A percentile compares a stretch with the other conserved stretches of the same genome.
phyloP scores from a whole-genome alignment of 257 asterid genomes.

The Plantago major region DNA sequence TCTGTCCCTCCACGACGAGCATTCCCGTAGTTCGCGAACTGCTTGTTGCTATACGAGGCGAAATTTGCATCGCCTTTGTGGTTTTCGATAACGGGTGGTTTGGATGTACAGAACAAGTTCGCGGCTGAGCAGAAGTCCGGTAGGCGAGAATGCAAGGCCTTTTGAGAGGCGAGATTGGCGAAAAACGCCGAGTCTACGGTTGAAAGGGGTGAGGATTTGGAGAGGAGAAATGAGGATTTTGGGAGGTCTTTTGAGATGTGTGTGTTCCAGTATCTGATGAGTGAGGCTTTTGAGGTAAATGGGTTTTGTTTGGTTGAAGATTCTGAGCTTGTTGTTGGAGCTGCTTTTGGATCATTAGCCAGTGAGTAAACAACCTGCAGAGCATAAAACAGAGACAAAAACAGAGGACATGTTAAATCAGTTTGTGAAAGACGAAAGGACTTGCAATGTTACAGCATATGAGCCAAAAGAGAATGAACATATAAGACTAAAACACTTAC shows the following conservation, averaged over 20 bases:
- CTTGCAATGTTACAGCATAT: background rate
- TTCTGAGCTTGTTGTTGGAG: background rate
- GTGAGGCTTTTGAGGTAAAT: constrained; percentile 56
- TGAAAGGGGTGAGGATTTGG: constrained; percentile 81
- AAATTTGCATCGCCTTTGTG: constrained; percentile 47
- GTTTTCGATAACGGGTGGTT: constrained; percentile 14
- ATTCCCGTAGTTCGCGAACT: constrained; percentile 52
- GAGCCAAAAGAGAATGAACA: constrained; percentile 21
- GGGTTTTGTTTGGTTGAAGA: constrained; percentile 45
- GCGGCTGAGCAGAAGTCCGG: constrained; percentile 72
- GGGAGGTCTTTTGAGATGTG: constrained; percentile 49
- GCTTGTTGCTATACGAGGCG: constrained; percentile 47
- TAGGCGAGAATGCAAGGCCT: constrained; percentile 45
- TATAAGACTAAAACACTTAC: constrained; percentile 32
- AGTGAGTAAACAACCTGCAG: constrained; percentile 40
- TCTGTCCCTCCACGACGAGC: constrained; percentile 53
- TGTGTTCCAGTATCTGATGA: constrained; percentile 64
- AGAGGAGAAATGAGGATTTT: constrained; percentile 46
- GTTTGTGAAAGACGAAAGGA: constrained; percentile 26
- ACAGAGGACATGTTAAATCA: constrained; percentile 4
- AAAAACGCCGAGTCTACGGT: constrained; percentile 45
- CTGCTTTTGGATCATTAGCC: constrained; percentile 21
- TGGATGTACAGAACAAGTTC: constrained; percentile 42
- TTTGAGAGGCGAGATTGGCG: constrained; percentile 49
- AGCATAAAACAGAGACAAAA: background rate